Conservation (phyloP, 352 stramenopile genomes). For the Phytophthora fragariae region DNA sequence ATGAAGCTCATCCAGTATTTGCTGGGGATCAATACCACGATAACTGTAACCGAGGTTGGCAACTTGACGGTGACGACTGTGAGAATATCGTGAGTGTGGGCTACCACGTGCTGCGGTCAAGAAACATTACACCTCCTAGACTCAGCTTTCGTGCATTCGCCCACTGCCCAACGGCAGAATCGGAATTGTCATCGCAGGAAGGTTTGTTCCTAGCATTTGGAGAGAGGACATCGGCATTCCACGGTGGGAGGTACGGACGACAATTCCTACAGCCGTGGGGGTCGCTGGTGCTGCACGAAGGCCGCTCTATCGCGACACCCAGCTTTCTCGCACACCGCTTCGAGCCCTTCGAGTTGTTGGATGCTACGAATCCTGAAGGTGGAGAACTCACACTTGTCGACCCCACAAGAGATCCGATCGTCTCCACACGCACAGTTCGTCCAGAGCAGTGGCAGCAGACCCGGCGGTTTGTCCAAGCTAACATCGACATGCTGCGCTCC, state of each 20-base stretch:
- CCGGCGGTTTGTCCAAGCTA: conserved; percentile 26
- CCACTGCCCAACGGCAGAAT: conserved; percentile 2
- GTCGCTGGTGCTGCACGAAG: conserved; percentile 20
- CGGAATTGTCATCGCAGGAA: conserved; percentile 9
- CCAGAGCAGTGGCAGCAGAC: conserved; percentile 25
- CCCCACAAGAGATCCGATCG: conserved; percentile 9
- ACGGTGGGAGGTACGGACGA: conserved; percentile 13
- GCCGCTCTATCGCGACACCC: conserved; percentile 16
- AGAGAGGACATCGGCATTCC: conserved; percentile 23
- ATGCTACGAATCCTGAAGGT: conserved; percentile 11
- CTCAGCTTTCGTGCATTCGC: conserved; percentile 20
- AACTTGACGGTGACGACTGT: conserved; percentile 17
- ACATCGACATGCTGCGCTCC: conserved; percentile 18
- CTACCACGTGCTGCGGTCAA: conserved; percentile 15
- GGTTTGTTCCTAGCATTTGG: conserved; percentile 22
- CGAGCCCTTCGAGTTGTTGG: conserved; percentile 25
- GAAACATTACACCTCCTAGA: conserved; percentile 22
- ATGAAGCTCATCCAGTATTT: conserved; percentile 13
- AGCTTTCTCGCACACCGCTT: conserved; percentile 21
- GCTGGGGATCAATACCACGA: neutral
- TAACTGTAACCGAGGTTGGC: conserved; percentile 20
- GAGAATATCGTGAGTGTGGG: conserved; percentile 23
- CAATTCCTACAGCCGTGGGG: conserved; percentile 28
- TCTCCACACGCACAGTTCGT: conserved; percentile 18
- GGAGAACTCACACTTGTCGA: conserved; percentile 27